phyloP scores from a whole-genome alignment of 2,329 filamentous ascomycete species.

The Calonectria pseudoreteaudii region DNA sequence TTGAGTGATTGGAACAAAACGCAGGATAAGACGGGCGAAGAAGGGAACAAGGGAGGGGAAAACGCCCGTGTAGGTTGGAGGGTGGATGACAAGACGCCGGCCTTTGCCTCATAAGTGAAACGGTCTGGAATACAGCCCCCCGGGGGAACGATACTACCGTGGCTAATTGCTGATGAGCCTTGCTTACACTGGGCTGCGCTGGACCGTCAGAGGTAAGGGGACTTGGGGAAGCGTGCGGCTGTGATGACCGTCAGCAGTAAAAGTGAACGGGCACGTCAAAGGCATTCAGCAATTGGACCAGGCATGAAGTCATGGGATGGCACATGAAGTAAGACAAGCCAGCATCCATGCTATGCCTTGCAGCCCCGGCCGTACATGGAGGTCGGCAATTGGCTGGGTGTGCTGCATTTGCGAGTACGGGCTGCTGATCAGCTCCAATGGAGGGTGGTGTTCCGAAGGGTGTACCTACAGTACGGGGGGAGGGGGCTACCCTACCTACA shows the following conservation, averaged over 20 bases:
- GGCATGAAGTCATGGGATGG: slow-evolving; percentile 7
- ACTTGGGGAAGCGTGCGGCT: background rate
- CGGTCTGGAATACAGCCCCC: background rate
- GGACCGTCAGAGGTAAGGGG: background rate
- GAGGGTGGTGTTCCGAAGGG: slow-evolving; percentile 4
- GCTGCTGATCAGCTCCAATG: slow-evolving; percentile 7
- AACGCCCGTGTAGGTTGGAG: background rate
- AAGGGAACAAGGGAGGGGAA: too few species aligned
- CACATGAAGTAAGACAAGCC: background rate
- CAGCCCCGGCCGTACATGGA: background rate
- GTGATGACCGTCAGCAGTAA: background rate
- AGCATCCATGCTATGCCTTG: slow-evolving; percentile 1
- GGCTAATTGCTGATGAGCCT: background rate
- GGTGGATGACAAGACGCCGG: background rate
- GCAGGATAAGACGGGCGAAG: background rate
- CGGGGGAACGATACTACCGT: background rate
- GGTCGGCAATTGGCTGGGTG: background rate
- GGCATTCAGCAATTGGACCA: background rate
- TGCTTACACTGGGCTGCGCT: background rate
- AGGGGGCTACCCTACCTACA: background rate
- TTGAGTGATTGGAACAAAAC: background rate
- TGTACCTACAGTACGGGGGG: background rate
- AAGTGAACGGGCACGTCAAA: background rate
- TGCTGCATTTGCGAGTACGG: background rate
- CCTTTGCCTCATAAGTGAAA: background rate